These are phyloP conservation scores for Akanthomyces lecanii DNA, from an alignment of 2,329 filamentous ascomycete genomes.

Conservation along the genomic window DNA sequence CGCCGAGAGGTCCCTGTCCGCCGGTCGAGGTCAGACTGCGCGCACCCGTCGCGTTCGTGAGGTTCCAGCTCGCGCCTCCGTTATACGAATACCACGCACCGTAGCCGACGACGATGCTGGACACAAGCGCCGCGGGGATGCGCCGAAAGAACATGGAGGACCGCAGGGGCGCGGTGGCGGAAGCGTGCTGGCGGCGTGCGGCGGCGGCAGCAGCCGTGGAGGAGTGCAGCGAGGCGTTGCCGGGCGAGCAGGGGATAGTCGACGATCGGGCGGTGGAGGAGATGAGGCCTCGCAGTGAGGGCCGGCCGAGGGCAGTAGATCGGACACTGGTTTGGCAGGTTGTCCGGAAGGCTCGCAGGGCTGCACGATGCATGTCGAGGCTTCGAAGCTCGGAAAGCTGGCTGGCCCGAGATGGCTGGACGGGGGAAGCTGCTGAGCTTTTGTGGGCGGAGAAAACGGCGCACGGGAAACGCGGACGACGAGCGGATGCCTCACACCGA, in stretches of 20 bases:
- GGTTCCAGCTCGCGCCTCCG: conserved; percentile 29
- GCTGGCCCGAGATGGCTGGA: neutral
- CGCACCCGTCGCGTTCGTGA: conserved; percentile 31
- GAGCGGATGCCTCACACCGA: neutral
- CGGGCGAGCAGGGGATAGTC: conserved; percentile 21
- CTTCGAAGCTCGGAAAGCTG: conserved; percentile 25
- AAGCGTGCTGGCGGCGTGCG: conserved; percentile 27
- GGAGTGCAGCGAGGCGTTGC: conserved; percentile 19
- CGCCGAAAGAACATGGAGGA: conserved; percentile 74
- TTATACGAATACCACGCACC: conserved; percentile 72
- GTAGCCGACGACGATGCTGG: conserved; percentile 65
- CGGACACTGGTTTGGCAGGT: conserved; percentile 61
- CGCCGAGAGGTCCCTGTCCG: conserved; percentile 21
- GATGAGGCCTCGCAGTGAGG: conserved; percentile 14
- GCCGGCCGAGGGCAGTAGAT: conserved; percentile 46
- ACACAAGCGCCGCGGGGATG: conserved; percentile 62
- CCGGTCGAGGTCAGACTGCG: conserved; percentile 41
- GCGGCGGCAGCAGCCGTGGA: conserved; percentile 20
- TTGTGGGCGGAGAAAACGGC: neutral
- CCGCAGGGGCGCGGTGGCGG: conserved; percentile 49
- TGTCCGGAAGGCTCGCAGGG: conserved; percentile 63
- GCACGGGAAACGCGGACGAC: neutral
- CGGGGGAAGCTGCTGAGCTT: neutral
- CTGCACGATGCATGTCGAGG: conserved; percentile 65
- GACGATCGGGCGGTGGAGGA: conserved; percentile 16